Percentiles rank a stretch among this genome's conserved stretches.
Evolutionary conservation across 495 filamentous ascomycete genomes (phyloP).

Genomic region (Monascus purpureus): DNA sequence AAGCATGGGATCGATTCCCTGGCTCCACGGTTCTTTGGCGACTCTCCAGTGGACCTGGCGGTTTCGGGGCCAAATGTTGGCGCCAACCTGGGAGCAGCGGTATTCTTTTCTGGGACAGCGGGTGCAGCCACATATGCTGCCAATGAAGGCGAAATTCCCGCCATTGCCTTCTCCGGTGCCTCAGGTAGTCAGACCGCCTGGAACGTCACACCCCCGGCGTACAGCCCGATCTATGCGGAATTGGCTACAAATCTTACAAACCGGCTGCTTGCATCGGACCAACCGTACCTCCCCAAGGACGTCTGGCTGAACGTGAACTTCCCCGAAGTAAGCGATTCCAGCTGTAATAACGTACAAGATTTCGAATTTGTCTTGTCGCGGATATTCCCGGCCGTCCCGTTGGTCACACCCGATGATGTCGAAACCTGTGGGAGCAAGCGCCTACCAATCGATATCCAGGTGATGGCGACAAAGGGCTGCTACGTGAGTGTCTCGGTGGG

Average conservation of each 20-base stretch:
- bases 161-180: conserved; percentile 48
- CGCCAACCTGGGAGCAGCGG: conserved; percentile 35
- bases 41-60: conserved; percentile 39
- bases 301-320: conserved; percentile 59
- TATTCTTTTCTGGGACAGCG: conserved; percentile 47
- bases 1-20: conserved; percentile 46
- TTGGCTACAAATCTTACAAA: conserved; percentile 43
- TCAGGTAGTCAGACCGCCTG: conserved; percentile 37
- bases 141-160: conserved; percentile 39
- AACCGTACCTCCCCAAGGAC: conserved; percentile 42
- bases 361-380: conserved; percentile 49
- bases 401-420: conserved; percentile 39
- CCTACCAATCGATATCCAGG: conserved; percentile 41
- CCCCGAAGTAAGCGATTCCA: conserved; percentile 27
- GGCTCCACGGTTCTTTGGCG: conserved; percentile 33
- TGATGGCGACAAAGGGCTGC: conserved; percentile 36
- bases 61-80: conserved; percentile 55
- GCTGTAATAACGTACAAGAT: conserved; percentile 30
- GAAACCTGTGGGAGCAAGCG: conserved; percentile 38
- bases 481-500: conserved; percentile 52
- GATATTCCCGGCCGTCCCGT: conserved; percentile 35
- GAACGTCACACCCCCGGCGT: conserved; percentile 31
- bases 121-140: conserved; percentile 45
- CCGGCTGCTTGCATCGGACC: conserved; percentile 34
- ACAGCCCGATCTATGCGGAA: conserved; percentile 45